Conservation (phyloP, 441 rosid genomes). For the Gossypium davidsonii region DNA sequence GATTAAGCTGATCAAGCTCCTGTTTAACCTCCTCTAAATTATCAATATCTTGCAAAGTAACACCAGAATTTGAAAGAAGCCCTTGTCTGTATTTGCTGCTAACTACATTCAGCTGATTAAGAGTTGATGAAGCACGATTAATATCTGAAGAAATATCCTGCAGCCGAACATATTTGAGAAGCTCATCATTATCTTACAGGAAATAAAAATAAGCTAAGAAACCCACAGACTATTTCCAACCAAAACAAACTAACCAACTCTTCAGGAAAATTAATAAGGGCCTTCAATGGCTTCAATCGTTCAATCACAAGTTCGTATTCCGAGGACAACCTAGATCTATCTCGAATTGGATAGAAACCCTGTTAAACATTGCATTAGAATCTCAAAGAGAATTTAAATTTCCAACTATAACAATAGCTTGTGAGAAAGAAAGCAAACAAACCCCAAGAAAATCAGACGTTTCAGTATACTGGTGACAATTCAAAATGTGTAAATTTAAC, state of each 20-base stretch:
- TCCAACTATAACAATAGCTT: not conserved
- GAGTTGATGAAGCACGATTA: constrained; percentile 51
- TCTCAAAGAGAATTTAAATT: constrained; percentile 12
- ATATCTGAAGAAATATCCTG: constrained; percentile 72
- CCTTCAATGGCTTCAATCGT: constrained; percentile 53
- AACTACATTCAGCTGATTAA: constrained; percentile 39
- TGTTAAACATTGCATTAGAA: constrained; percentile 30
- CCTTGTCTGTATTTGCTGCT: constrained; percentile 43
- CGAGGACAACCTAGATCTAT: constrained; percentile 65
- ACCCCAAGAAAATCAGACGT: constrained; percentile 99
- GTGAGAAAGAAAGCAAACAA: constrained; percentile 27
- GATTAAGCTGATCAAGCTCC: constrained; percentile 53
- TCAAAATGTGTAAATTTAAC: constrained; percentile 73
- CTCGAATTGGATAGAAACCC: constrained; percentile 96
- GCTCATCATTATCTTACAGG: not conserved
- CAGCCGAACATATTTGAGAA: constrained; percentile 16
- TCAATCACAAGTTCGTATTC: constrained; percentile 53
- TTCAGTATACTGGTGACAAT: constrained; percentile 96
- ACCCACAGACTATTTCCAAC: constrained; percentile 7
- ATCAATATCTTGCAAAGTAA: constrained; percentile 44
- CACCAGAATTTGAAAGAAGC: constrained; percentile 27
- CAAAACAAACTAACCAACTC: constrained; percentile 39
- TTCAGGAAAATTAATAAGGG: constrained; percentile 31
- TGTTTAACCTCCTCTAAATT: constrained; percentile 46
- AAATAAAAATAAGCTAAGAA: constrained; percentile 11